A percentile compares a stretch with the other conserved stretches of the same genome.
Evolutionary conservation across 2,329 filamentous ascomycete genomes (phyloP).

Genomic region (Clarireedia sp.): DNA sequence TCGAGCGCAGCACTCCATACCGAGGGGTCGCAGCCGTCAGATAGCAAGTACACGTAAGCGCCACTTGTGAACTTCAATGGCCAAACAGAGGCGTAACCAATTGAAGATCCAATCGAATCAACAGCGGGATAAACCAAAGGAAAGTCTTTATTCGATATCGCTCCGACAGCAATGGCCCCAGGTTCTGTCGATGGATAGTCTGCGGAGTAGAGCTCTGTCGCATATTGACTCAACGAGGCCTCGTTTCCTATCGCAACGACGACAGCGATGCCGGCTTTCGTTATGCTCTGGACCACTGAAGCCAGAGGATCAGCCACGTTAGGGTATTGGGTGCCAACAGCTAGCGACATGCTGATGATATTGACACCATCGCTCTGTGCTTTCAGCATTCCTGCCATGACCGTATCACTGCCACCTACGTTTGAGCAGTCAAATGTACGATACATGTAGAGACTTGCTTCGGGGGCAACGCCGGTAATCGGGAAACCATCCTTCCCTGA

Average conservation of each 20-base stretch:
- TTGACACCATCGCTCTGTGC: slow-evolving; percentile 20
- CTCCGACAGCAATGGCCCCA: slow-evolving; percentile 16
- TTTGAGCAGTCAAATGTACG: slow-evolving; percentile 18
- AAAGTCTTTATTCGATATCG: slow-evolving; percentile 14
- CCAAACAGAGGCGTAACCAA: slow-evolving; percentile 18
- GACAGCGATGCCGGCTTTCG: slow-evolving; percentile 7
- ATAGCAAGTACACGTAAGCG: slow-evolving; percentile 10
- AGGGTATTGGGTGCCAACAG: slow-evolving; percentile 6
- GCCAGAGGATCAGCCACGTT: slow-evolving; percentile 10
- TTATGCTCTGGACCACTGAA: slow-evolving; percentile 6
- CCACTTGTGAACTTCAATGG: slow-evolving; percentile 11
- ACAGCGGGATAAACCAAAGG: slow-evolving; percentile 15
- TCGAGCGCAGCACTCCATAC: slow-evolving; percentile 12
- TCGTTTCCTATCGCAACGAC: slow-evolving; percentile 17
- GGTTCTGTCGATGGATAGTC: slow-evolving; percentile 13
- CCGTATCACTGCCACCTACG: slow-evolving; percentile 13
- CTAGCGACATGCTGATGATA: slow-evolving; percentile 23
- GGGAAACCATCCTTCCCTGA: slow-evolving; percentile 9
- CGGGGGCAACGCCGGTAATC: slow-evolving; percentile 19
- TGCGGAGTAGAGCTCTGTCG: slow-evolving; percentile 11
- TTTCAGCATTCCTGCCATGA: slow-evolving; percentile 19
- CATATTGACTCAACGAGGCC: slow-evolving; percentile 3
- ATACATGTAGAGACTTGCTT: slow-evolving; percentile 20
- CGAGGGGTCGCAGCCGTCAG: slow-evolving; percentile 9
- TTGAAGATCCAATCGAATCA: slow-evolving; percentile 9